Evolutionary conservation across 2,329 filamentous ascomycete genomes (phyloP).

Genomic region (Arachnomyces sp.): DNA sequence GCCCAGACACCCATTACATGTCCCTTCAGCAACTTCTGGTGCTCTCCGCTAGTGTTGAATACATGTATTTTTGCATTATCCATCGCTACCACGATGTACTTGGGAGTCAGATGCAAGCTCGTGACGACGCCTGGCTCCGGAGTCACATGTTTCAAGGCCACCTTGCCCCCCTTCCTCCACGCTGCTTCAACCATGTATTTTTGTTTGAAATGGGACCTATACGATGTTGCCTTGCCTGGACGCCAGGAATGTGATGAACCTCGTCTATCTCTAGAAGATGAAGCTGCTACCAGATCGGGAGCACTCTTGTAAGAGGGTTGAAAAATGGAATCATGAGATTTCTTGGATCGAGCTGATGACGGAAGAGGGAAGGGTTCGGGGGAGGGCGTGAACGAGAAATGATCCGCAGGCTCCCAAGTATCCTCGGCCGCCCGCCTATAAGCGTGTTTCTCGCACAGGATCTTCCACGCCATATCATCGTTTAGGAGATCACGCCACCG

Average conservation of each 20-base stretch:
- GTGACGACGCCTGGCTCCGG: constrained; percentile 97
- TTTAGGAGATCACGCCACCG: constrained; percentile 89
- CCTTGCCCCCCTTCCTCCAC: constrained; percentile 85
- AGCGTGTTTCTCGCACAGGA: constrained; percentile 90
- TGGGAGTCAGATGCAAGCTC: constrained; percentile 83
- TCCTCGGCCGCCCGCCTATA: constrained; percentile 57
- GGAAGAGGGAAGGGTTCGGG: constrained; percentile 18
- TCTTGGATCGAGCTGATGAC: no score
- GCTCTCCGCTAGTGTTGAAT: constrained; percentile 83
- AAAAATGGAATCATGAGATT: no score
- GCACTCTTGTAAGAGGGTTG: no score
- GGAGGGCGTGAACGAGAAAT: constrained; percentile 38
- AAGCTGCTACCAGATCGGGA: no score
- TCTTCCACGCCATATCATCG: constrained; percentile 98
- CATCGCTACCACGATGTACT: constrained; percentile 94
- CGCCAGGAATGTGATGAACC: constrained; percentile 1
- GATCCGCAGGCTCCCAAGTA: constrained; percentile 28
- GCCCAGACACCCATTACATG: constrained; percentile 99
- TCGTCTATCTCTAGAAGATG: no score
- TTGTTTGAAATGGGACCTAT: constrained; percentile 97
- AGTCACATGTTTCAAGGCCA: constrained; percentile 79
- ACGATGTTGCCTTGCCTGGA: constrained; percentile 66
- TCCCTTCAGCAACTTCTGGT: constrained; percentile 81
- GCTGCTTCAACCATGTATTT: constrained; percentile 94
- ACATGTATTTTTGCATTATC: constrained; percentile 99